These are phyloP conservation scores for Caloboletus inedulis DNA, from an alignment of 1,284 basidiomycete species.

Conservation along the genomic window DNA sequence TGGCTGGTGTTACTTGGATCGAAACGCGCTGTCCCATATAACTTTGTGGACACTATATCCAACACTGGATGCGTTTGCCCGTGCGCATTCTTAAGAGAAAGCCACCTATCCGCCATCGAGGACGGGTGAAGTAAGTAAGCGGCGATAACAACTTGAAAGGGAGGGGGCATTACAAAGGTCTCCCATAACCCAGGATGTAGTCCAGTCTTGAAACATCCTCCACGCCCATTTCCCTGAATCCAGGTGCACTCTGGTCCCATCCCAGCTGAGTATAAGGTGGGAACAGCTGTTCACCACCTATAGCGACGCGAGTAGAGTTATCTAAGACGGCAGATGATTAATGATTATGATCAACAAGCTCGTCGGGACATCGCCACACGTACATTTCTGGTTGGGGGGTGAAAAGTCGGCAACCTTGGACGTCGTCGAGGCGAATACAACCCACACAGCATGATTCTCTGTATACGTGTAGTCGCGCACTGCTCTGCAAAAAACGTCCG, in stretches of 20 bases:
- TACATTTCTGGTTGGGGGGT: constrained; percentile 2
- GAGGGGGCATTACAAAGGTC: neutral
- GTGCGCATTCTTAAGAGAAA: no score
- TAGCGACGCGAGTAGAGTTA: neutral
- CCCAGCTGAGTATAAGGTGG: neutral
- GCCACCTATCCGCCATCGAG: no score
- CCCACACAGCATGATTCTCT: constrained; percentile 7
- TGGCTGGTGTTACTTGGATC: neutral
- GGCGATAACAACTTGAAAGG: neutral
- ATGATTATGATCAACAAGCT: no score
- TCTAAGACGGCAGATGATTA: neutral
- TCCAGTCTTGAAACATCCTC: neutral
- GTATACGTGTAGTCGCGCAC: constrained; percentile 4
- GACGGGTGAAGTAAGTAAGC: no score
- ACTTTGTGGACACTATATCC: no score
- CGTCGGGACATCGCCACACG: no score
- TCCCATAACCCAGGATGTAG: neutral
- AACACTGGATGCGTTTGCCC: no score
- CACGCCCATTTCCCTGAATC: neutral
- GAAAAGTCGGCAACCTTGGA: constrained; percentile 12
- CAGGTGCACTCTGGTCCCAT: neutral
- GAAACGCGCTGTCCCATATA: neutral
- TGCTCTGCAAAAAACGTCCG: constrained; percentile 4
- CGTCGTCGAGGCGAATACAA: constrained; percentile 15
- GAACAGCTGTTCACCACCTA: neutral